These are phyloP conservation scores for Blastobotrys apis DNA, from an alignment of 1,139 yeast genomes.

Conservation along the genomic window DNA sequence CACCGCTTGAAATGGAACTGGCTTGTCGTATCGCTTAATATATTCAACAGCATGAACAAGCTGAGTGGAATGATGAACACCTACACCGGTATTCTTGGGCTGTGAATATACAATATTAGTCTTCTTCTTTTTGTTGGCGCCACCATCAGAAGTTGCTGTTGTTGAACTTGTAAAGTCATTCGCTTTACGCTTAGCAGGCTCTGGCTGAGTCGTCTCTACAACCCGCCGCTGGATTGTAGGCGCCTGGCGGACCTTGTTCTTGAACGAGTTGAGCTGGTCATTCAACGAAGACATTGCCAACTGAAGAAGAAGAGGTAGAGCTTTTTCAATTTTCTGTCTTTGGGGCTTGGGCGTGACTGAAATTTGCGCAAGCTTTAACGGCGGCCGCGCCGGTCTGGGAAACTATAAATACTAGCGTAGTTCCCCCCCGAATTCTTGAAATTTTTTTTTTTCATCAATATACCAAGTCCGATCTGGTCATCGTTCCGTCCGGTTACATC, in stretches of 20 bases:
- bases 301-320: constrained; percentile 8
- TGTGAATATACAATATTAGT: constrained; percentile 33
- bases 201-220: constrained; percentile 22
- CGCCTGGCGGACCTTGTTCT: constrained; percentile 52
- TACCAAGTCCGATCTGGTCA: no score
- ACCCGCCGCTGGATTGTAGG: constrained; percentile 45
- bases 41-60: constrained; percentile 85
- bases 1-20: constrained; percentile 59
- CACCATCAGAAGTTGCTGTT: constrained; percentile 12
- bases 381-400: no score
- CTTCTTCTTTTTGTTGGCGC: constrained; percentile 27
- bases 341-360: no score
- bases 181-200: constrained; percentile 22
- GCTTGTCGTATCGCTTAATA: constrained; percentile 64
- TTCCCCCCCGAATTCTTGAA: background rate
- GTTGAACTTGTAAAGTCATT: constrained; percentile 17
- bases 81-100: constrained; percentile 39
- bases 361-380: no score
- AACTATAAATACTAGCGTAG: background rate
- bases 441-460: background rate
- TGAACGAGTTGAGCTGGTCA: constrained; percentile 55
- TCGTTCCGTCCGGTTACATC: constrained; percentile 11
- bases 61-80: constrained; percentile 74
- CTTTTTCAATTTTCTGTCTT: no score
- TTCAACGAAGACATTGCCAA: constrained; percentile 34